These are phyloP conservation scores for Collybia mongolica DNA, from an alignment of 768 basidiomycete genomes.

Conservation along the genomic window DNA sequence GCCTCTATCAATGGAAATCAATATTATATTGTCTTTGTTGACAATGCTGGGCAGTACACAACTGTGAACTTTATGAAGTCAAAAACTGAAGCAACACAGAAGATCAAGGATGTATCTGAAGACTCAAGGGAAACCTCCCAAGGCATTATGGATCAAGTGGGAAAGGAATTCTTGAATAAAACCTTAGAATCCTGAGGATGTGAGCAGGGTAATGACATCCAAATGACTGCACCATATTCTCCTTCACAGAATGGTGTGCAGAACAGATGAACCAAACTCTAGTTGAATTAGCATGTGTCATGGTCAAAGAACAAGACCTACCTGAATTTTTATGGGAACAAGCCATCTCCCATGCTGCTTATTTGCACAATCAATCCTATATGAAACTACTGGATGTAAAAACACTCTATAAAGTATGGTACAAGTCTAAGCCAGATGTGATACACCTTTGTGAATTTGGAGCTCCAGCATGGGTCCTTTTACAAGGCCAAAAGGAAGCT, in stretches of 20 bases:
- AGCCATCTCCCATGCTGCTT: constrained; percentile 21
- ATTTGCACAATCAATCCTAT: constrained; percentile 27
- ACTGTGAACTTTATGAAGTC: not conserved
- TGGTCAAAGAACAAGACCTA: constrained; percentile 28
- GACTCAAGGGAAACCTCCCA: not conserved
- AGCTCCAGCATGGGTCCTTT: constrained; percentile 20
- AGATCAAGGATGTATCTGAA: not conserved
- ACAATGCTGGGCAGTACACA: not conserved
- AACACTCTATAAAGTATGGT: constrained; percentile 21
- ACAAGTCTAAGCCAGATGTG: constrained; percentile 15
- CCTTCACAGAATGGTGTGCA: constrained; percentile 39
- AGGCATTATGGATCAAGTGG: not conserved
- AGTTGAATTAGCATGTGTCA: constrained; percentile 24
- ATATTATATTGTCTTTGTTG: constrained; percentile 7
- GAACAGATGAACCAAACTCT: constrained; percentile 35
- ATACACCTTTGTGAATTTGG: constrained; percentile 22
- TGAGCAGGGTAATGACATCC: constrained; percentile 25
- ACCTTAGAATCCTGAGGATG: not conserved
- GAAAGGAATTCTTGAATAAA: not conserved
- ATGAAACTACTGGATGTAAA: constrained; percentile 15
- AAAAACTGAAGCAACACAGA: constrained; percentile 6
- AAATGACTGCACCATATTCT: constrained; percentile 32
- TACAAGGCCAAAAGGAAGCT: not conserved
- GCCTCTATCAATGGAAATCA: constrained; percentile 7
- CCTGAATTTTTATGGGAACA: constrained; percentile 28